Evolutionary conservation across 441 rosid genomes (phyloP).

Genomic region (Pelargonium hybrid): DNA sequence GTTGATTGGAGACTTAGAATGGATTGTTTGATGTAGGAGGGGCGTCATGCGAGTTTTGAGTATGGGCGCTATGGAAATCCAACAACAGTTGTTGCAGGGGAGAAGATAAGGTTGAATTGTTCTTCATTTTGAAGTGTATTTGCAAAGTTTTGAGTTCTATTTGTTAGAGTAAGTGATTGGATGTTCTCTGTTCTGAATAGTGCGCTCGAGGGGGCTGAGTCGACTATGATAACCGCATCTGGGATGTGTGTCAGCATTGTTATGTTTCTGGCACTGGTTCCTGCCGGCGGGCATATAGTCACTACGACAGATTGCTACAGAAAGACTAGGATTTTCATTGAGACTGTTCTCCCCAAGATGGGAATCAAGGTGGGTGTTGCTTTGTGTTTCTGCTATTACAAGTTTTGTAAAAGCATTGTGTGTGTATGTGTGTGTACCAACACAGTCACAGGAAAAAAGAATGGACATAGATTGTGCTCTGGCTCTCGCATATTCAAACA

Average conservation of each 20-base stretch:
- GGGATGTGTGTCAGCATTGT: constrained; percentile 97
- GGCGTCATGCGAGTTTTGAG: constrained; percentile 67
- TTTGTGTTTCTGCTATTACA: neutral
- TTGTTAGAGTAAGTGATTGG: neutral
- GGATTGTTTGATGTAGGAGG: constrained; percentile 40
- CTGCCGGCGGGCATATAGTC: constrained; percentile 88
- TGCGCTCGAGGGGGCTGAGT: constrained; percentile 94
- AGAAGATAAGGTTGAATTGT: constrained; percentile 60
- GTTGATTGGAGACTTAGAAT: neutral
- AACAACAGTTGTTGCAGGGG: constrained; percentile 68
- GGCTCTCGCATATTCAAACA: too few species aligned
- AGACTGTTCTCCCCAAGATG: constrained; percentile 80
- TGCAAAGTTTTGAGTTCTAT: neutral
- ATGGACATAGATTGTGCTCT: too few species aligned
- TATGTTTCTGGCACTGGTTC: constrained; percentile 85
- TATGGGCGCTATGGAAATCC: constrained; percentile 99
- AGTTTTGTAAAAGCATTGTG: neutral
- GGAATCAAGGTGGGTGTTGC: constrained; percentile 55
- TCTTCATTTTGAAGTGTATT: neutral
- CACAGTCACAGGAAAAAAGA: too few species aligned
- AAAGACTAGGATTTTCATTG: constrained; percentile 92
- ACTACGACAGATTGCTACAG: constrained; percentile 97
- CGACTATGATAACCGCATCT: constrained; percentile 87
- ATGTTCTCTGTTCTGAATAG: constrained; percentile 25
- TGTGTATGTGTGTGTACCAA: neutral